Evolutionary conservation across 2,329 filamentous ascomycete genomes (phyloP).

Genomic region (Calcarisporium arbuscula): DNA sequence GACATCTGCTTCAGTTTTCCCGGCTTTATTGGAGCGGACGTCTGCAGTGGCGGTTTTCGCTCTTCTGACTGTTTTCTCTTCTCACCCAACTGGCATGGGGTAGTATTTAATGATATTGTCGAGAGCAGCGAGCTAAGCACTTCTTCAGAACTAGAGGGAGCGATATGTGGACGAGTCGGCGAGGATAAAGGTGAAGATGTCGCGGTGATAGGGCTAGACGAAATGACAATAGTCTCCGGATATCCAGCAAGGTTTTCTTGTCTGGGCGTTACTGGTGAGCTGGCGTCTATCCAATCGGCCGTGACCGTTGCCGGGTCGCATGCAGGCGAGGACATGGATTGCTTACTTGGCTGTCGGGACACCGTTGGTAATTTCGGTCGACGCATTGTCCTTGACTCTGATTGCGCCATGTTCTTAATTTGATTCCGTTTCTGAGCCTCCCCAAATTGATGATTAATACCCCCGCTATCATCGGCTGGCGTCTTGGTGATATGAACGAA

Average conservation of each 20-base stretch:
- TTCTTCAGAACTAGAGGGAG: slow-evolving; percentile 11
- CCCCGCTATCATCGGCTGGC: slow-evolving; percentile 4
- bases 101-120: slow-evolving; percentile 14
- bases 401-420: too few relatives aligned
- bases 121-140: slow-evolving; percentile 19
- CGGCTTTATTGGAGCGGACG: slow-evolving; percentile 3
- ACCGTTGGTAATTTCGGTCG: slow-evolving; percentile 16
- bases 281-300: slow-evolving; percentile 31
- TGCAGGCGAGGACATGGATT: slow-evolving; percentile 19
- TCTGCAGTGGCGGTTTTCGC: slow-evolving; percentile 1
- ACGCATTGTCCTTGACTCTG: background rate
- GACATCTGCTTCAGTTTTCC: slow-evolving; percentile 25
- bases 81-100: slow-evolving; percentile 15
- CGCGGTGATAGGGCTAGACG: slow-evolving; percentile 33
- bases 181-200: slow-evolving; percentile 22
- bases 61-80: slow-evolving; percentile 4
- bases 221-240: slow-evolving; percentile 36
- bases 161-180: slow-evolving; percentile 11
- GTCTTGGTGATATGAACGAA: slow-evolving; percentile 36
- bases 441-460: too few relatives aligned
- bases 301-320: slow-evolving; percentile 15
- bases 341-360: slow-evolving; percentile 29
- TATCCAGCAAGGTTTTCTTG: slow-evolving; percentile 15
- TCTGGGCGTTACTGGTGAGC: slow-evolving; percentile 39
- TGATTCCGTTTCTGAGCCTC: too few relatives aligned